phyloP scores from a whole-genome alignment of 805 yeast species.

The Phaffomyces opuntiae region DNA sequence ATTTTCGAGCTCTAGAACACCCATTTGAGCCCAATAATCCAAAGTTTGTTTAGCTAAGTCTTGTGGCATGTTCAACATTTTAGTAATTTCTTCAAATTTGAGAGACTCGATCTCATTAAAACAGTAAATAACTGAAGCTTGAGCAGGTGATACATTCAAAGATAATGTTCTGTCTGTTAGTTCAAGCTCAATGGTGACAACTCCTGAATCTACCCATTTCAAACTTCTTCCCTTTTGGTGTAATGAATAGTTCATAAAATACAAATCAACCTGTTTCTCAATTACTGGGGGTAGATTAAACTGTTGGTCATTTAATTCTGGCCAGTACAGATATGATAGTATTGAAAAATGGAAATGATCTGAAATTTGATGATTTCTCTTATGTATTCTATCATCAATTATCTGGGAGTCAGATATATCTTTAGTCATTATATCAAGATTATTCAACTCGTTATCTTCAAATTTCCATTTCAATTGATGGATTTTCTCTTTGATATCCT shows the following conservation, averaged over 20 bases:
- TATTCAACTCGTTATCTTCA: slow-evolving; percentile 58
- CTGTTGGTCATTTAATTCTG: slow-evolving; percentile 26
- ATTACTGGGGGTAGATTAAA: slow-evolving; percentile 42
- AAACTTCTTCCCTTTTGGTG: slow-evolving; percentile 54
- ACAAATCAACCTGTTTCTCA: slow-evolving; percentile 34
- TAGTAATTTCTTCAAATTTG: slow-evolving; percentile 28
- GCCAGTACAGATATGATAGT: slow-evolving; percentile 82
- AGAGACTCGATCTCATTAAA: slow-evolving; percentile 31
- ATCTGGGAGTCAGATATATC: slow-evolving; percentile 56
- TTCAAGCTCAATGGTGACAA: slow-evolving; percentile 52
- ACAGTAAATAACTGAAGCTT: slow-evolving; percentile 53
- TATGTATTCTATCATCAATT: slow-evolving; percentile 34
- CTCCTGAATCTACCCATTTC: slow-evolving; percentile 50
- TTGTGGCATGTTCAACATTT: slow-evolving; percentile 35
- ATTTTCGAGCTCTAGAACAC: slow-evolving; percentile 38
- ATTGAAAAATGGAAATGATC: slow-evolving; percentile 46
- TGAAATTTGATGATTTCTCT: slow-evolving; percentile 13
- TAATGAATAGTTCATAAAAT: slow-evolving; percentile 34
- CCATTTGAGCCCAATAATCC: slow-evolving; percentile 57
- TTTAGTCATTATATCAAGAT: slow-evolving; percentile 76
- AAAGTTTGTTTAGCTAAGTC: slow-evolving; percentile 34
- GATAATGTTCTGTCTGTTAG: slow-evolving; percentile 36
- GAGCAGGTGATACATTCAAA: slow-evolving; percentile 57
- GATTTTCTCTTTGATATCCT: slow-evolving; percentile 36
- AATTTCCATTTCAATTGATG: slow-evolving; percentile 53